Evolutionary conservation across 129 eudicot species (phyloP).

Genomic region (Artemisia tridentata): DNA sequence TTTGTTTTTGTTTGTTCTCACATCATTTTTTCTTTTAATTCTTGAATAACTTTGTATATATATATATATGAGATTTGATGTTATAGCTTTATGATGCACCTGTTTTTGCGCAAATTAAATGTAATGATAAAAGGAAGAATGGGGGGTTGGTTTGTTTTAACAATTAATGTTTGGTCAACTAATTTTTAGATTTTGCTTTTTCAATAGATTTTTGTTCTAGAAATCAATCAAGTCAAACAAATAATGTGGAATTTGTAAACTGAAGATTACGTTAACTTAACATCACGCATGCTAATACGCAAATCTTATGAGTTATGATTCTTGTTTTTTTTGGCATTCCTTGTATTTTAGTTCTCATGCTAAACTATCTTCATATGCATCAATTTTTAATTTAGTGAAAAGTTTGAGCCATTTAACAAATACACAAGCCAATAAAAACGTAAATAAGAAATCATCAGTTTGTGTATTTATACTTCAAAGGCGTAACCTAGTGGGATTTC

Average conservation of each 20-base stretch:
- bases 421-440: no score
- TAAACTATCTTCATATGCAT: no score
- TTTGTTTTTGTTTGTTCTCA: neutral
- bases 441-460: no score
- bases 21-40: neutral
- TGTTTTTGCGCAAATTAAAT: slow-evolving; percentile 2
- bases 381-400: no score
- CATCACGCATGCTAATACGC: neutral
- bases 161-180: slow-evolving; percentile 31
- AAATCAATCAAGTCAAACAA: slow-evolving; percentile 1
- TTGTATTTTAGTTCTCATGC: no score
- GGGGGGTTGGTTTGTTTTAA: slow-evolving; percentile 27
- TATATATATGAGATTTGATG: slow-evolving; percentile 18
- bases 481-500: no score
- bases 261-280: no score
- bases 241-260: neutral
- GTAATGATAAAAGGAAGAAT: slow-evolving; percentile 6
- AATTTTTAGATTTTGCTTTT: slow-evolving; percentile 20
- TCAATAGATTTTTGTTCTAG: neutral
- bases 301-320: no score
- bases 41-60: slow-evolving; percentile 3
- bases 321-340: no score
- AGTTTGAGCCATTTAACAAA: no score
- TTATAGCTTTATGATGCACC: neutral
- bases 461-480: no score